Percentiles rank a stretch among this genome's conserved stretches.
These are phyloP conservation scores for Coemansia umbellata DNA, from an alignment of 192 early-diverging fungal species.

Conservation along the genomic window DNA sequence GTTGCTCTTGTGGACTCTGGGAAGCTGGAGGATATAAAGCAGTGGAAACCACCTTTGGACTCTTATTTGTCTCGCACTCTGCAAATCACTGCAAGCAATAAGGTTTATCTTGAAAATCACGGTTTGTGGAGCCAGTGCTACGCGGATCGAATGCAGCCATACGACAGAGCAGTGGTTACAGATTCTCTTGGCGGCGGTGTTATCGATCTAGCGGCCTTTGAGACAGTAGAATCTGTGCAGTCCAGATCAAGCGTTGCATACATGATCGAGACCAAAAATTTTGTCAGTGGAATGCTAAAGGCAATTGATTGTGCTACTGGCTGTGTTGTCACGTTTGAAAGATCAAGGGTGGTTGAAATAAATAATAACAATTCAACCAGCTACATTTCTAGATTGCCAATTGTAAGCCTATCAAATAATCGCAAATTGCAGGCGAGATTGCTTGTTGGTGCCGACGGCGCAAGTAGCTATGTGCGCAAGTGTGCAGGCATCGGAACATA, in stretches of 20 bases:
- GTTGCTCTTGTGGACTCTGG: conserved; percentile 81
- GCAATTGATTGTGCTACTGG: conserved; percentile 36
- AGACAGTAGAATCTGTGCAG: not conserved
- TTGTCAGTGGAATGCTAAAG: conserved; percentile 67
- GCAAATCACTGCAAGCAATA: conserved; percentile 67
- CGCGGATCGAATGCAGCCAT: conserved; percentile 58
- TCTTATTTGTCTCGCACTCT: conserved; percentile 79
- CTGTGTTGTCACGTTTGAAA: conserved; percentile 64
- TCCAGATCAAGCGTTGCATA: conserved; percentile 59
- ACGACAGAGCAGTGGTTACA: conserved; percentile 43
- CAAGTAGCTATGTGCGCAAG: conserved; percentile 77
- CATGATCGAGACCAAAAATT: conserved; percentile 85
- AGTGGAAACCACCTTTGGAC: conserved; percentile 54
- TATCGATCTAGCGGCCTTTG: conserved; percentile 6
- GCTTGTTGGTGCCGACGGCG: conserved; percentile 88
- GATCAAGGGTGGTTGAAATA: conserved; percentile 63
- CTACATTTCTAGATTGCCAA: conserved; percentile 57
- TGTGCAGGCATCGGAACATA: conserved; percentile 77
- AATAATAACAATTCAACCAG: not conserved
- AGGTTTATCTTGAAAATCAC: conserved; percentile 49
- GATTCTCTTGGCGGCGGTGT: conserved; percentile 29
- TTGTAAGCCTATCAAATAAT: conserved; percentile 65
- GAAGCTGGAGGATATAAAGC: conserved; percentile 54
- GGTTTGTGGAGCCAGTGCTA: conserved; percentile 66
- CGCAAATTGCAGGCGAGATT: conserved; percentile 62